phyloP scores from a whole-genome alignment of 176 grass and related monocot genomes.

The Zoysia japonica region DNA sequence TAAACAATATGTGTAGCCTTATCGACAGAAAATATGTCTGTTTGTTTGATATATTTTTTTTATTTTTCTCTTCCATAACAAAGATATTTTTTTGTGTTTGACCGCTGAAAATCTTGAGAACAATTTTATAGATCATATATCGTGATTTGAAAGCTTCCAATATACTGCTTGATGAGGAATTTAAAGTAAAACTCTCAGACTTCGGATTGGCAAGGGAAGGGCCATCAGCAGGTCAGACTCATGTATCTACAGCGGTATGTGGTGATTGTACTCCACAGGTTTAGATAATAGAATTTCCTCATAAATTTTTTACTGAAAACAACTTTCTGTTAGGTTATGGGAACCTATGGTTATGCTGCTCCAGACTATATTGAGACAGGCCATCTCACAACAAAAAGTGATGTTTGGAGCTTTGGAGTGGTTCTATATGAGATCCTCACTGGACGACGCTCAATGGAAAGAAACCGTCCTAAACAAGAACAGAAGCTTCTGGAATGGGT shows the following conservation, averaged over 20 bases:
- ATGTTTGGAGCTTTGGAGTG: slow-evolving; percentile 78
- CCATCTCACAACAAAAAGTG: slow-evolving; percentile 76
- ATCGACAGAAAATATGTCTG: not conserved
- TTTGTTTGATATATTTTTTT: slow-evolving; percentile 5
- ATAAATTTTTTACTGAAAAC: slow-evolving; percentile 3
- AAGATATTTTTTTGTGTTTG: not conserved
- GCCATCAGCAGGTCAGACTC: slow-evolving; percentile 58
- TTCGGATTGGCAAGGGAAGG: slow-evolving; percentile 79
- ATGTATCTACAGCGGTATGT: slow-evolving; percentile 72
- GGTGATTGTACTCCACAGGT: not conserved
- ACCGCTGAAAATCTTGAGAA: not conserved
- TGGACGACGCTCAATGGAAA: slow-evolving; percentile 57
- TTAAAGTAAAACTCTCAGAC: slow-evolving; percentile 75
- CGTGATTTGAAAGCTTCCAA: slow-evolving; percentile 90
- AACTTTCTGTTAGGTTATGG: slow-evolving; percentile 55
- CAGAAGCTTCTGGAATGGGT: slow-evolving; percentile 82
- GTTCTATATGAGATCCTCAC: slow-evolving; percentile 78
- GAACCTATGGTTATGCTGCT: slow-evolving; percentile 71
- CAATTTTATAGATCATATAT: slow-evolving; percentile 59
- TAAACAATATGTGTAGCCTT: not conserved
- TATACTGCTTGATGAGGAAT: slow-evolving; percentile 66
- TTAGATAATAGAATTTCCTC: not conserved
- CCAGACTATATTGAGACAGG: slow-evolving; percentile 72
- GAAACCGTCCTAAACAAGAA: slow-evolving; percentile 56
- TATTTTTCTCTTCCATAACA: not conserved